Base-by-base conservation (phyloP, 306 rosid genomes). In the Cicer cuneatum region DNA sequence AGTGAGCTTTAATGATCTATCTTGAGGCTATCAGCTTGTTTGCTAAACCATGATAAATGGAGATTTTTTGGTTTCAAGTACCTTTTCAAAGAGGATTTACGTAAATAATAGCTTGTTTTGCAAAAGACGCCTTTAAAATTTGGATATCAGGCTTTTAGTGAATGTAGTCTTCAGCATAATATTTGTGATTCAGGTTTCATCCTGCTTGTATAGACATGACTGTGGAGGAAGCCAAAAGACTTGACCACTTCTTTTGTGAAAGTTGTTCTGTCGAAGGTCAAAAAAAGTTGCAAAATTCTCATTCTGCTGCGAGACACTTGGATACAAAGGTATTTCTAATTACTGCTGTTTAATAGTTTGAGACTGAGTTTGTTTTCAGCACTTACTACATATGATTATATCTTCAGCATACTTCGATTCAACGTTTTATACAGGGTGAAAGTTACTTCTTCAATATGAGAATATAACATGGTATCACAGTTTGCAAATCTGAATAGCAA, bases 191-290 rank as follows among this genome's bases (percentile, higher is more conserved):
- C 91, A 95, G 99, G 99, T 95, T 95, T 82, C 99, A 95, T 81
- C 99, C 99, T 85, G 89, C 90, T 80, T 95, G 99, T 87, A 90
- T 95, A 89, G 96, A 95, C 90, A 95, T 95, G 99, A 87, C 90
- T 62, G 87, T 80, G 54, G 96, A 95, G 86, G 98, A 95, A 84
- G 98, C 99, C 43, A 75, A 89, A 77, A 83, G 92, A 83, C 92
- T 95, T 18, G 98, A 95, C 54, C 90, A 89, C 85, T 95, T 95
- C 86, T 95, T 81, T 71, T 95, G 99, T 76, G 99, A 92, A 85
- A 66, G 82, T 70, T 94, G 99, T 76, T 94, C 97, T 38, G 85
- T 94, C 0, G 97, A 92, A 86, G 87, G 89, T 85, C 99, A 86
- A 84, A 90, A 92, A 67, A 87, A 89, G 89, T 81, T 95, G 91